Evolutionary conservation across 805 yeast genomes (phyloP).

Genomic region (Babjeviella inositovora): DNA sequence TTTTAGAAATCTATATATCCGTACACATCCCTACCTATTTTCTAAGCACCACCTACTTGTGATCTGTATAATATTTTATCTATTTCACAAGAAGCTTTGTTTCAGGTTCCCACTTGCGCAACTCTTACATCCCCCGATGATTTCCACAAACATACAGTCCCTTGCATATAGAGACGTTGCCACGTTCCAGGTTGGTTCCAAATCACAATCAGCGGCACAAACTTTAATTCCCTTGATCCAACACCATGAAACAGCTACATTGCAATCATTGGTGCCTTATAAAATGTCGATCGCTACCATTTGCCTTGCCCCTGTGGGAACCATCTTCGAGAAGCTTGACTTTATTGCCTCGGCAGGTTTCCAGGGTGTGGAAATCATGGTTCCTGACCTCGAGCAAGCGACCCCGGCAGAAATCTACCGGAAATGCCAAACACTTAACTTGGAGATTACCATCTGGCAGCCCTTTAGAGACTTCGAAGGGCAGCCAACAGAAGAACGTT

Average conservation of each 20-base stretch:
- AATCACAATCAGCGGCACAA: too few species aligned
- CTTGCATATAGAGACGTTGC: too few species aligned
- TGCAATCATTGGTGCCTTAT: slow-evolving; percentile 1
- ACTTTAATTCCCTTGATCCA: neutral
- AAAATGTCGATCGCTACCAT: slow-evolving; percentile 4
- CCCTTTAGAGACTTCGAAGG: slow-evolving; percentile 7
- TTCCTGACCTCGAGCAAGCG: slow-evolving; percentile 4
- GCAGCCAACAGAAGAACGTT: slow-evolving; percentile 1
- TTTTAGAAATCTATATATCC: too few species aligned
- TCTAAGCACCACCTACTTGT: too few species aligned
- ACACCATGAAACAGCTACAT: neutral
- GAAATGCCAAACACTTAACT: slow-evolving; percentile 2
- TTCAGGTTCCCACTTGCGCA: too few species aligned
- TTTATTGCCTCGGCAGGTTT: slow-evolving; percentile 5
- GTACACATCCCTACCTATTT: too few species aligned
- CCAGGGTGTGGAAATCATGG: slow-evolving; percentile 5
- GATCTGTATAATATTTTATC: too few species aligned
- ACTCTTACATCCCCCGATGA: too few species aligned
- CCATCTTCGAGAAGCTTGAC: slow-evolving; percentile 5
- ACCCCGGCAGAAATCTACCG: slow-evolving; percentile 3
- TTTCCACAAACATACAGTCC: too few species aligned
- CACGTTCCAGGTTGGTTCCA: too few species aligned
- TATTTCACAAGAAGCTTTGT: too few species aligned
- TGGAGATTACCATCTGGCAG: slow-evolving; percentile 4
- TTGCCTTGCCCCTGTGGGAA: slow-evolving; percentile 4